These are phyloP conservation scores for Ceratocystis harringtonii DNA, from an alignment of 2,329 filamentous ascomycete species.

Conservation along the genomic window DNA sequence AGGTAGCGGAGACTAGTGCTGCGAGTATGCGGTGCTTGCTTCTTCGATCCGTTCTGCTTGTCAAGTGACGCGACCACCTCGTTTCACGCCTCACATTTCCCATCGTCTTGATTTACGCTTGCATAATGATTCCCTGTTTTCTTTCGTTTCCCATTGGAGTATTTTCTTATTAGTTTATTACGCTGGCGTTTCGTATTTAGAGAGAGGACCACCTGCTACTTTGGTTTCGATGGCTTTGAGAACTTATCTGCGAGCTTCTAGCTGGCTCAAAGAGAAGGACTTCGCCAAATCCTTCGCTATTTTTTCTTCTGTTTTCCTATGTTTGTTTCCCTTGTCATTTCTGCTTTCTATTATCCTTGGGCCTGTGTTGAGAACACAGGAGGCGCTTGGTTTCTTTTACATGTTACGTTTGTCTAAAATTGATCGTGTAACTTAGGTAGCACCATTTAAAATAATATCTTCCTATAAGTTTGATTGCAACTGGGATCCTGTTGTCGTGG, in stretches of 20 bases:
- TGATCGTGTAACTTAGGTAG: not conserved
- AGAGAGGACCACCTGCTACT: slow-evolving; percentile 9
- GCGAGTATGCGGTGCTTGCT: not conserved
- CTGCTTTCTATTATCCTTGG: not conserved
- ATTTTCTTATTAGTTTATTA: slow-evolving; percentile 10
- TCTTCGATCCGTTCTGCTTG: slow-evolving; percentile 23
- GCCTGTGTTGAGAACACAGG: slow-evolving; percentile 3
- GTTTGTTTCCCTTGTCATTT: not conserved
- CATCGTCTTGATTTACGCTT: slow-evolving; percentile 4
- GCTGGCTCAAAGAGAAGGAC: slow-evolving; percentile 1
- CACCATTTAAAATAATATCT: not conserved
- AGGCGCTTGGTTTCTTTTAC: not conserved
- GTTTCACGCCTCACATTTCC: slow-evolving; percentile 11
- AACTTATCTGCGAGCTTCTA: not conserved
- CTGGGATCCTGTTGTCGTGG: too few relatives aligned
- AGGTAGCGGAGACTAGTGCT: not conserved
- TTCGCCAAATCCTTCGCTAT: slow-evolving; percentile 1
- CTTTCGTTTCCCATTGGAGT: not conserved
- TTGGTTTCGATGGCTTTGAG: not conserved
- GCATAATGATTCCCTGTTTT: slow-evolving; percentile 14
- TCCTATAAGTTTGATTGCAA: not conserved
- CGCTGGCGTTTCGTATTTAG: slow-evolving; percentile 16
- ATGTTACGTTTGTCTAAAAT: not conserved
- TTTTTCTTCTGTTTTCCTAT: not conserved
- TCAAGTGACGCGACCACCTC: slow-evolving; percentile 39